A percentile compares a stretch with the other conserved stretches of the same genome.
These are phyloP conservation scores for Phanerodontia chrysosporium DNA, from an alignment of 768 basidiomycete genomes.

Conservation along the genomic window DNA sequence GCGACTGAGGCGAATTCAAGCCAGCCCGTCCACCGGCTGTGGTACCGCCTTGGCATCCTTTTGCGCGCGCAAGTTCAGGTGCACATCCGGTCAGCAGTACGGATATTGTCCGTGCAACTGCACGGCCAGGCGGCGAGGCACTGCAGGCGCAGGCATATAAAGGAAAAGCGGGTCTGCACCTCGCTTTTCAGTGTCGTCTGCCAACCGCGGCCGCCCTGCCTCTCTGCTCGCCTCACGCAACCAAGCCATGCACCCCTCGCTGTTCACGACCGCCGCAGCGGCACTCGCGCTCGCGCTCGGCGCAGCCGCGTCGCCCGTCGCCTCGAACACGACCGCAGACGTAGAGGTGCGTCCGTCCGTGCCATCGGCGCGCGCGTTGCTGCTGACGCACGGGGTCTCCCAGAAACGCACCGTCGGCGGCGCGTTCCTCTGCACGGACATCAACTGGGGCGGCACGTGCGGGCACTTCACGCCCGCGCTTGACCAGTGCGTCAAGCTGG, in stretches of 20 bases:
- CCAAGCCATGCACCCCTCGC: neutral
- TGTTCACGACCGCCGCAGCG: neutral
- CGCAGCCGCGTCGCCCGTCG: neutral
- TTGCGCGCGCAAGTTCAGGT: too few relatives aligned
- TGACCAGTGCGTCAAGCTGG: neutral
- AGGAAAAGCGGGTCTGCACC: too few relatives aligned
- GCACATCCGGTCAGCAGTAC: too few relatives aligned
- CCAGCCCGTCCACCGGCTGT: neutral
- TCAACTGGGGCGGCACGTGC: conserved; percentile 1
- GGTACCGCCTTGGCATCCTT: too few relatives aligned
- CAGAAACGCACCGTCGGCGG: conserved; percentile 4
- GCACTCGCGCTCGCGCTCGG: neutral
- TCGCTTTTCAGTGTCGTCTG: neutral
- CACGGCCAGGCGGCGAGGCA: too few relatives aligned
- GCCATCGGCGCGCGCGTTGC: neutral
- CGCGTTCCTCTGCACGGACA: conserved; percentile 2
- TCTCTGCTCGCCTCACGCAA: neutral
- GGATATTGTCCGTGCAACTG: too few relatives aligned
- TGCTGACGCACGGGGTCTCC: neutral
- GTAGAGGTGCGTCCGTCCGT: neutral
- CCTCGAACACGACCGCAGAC: neutral
- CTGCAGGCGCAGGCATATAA: too few relatives aligned
- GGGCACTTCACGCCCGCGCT: neutral
- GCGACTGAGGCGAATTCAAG: neutral
- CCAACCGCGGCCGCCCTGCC: too few relatives aligned